phyloP scores from a whole-genome alignment of 768 basidiomycete genomes.

The Lanmaoa rubissima region DNA sequence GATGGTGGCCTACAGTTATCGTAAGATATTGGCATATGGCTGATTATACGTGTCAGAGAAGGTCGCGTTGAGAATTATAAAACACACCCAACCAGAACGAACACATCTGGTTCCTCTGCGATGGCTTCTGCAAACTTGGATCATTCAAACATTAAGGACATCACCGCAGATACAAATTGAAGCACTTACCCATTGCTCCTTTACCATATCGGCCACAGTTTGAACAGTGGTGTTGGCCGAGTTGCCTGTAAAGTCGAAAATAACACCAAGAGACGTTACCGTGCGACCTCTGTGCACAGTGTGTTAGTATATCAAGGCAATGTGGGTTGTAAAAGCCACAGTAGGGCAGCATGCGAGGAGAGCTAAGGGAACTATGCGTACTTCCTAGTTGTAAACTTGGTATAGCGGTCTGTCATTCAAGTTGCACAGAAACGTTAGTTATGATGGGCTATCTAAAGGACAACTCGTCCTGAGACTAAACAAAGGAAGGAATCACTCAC shows the following conservation, averaged over 20 bases:
- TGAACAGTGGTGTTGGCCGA: constrained; percentile 74
- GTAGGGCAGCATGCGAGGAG: not conserved
- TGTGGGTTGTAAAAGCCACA: not conserved
- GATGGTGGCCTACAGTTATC: constrained; percentile 54
- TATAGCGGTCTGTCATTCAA: constrained; percentile 46
- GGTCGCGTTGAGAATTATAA: not conserved
- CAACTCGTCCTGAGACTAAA: not conserved
- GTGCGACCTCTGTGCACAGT: constrained; percentile 46
- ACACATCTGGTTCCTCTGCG: constrained; percentile 77
- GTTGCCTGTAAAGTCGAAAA: constrained; percentile 76
- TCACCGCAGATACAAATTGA: not conserved
- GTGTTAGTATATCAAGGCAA: not conserved
- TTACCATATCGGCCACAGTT: constrained; percentile 68
- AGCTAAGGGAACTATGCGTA: constrained; percentile 32
- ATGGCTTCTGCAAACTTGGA: constrained; percentile 75
- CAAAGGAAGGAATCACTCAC: constrained; percentile 23
- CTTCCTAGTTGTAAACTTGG: constrained; percentile 75
- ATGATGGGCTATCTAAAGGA: not conserved
- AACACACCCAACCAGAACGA: constrained; percentile 65
- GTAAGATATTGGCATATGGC: constrained; percentile 78
- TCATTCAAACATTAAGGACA: not conserved
- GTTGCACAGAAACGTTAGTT: constrained; percentile 35
- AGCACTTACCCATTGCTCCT: constrained; percentile 67
- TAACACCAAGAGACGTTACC: constrained; percentile 77
- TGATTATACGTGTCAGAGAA: constrained; percentile 25